Conservation (phyloP, 2,329 filamentous ascomycete genomes). For the Sarocladium kiliense region DNA sequence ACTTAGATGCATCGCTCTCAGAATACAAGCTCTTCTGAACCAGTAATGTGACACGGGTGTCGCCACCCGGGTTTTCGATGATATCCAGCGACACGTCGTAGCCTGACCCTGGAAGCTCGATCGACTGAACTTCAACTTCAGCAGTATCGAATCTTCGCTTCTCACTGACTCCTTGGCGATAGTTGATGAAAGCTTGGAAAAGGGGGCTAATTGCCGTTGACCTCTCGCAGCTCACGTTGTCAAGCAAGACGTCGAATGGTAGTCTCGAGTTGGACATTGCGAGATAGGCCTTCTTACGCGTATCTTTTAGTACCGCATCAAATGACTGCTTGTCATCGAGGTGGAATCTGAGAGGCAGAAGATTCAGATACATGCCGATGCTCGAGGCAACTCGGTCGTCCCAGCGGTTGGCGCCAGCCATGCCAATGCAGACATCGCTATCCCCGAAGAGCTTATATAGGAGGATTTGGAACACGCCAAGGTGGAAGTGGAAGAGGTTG, state of each 20-base stretch:
- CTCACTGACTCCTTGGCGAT: no score
- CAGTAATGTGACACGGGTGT: conserved; percentile 9
- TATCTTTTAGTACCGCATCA: conserved; percentile 13
- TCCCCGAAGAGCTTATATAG: conserved; percentile 24
- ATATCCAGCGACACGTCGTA: conserved; percentile 33
- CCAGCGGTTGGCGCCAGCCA: conserved; percentile 39
- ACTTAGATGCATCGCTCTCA: no score
- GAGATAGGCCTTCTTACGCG: conserved; percentile 21
- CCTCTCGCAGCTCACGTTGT: conserved; percentile 33
- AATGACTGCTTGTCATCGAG: conserved; percentile 16
- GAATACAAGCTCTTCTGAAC: conserved; percentile 27
- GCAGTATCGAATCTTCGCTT: no score
- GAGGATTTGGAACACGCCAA: neutral
- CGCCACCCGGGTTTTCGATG: conserved; percentile 23
- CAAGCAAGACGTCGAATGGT: conserved; percentile 44
- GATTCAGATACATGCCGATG: conserved; percentile 33
- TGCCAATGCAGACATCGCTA: conserved; percentile 38
- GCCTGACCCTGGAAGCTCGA: no score
- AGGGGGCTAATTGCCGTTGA: conserved; percentile 35
- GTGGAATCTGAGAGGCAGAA: conserved; percentile 28
- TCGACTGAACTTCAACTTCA: no score
- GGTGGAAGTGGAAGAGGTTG: neutral
- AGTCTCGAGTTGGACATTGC: conserved; percentile 37
- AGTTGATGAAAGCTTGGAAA: conserved; percentile 40
- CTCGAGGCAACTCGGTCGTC: conserved; percentile 26